These are phyloP conservation scores for Trichoderma semiorbis DNA, from an alignment of 2,329 filamentous ascomycete genomes.

Conservation along the genomic window DNA sequence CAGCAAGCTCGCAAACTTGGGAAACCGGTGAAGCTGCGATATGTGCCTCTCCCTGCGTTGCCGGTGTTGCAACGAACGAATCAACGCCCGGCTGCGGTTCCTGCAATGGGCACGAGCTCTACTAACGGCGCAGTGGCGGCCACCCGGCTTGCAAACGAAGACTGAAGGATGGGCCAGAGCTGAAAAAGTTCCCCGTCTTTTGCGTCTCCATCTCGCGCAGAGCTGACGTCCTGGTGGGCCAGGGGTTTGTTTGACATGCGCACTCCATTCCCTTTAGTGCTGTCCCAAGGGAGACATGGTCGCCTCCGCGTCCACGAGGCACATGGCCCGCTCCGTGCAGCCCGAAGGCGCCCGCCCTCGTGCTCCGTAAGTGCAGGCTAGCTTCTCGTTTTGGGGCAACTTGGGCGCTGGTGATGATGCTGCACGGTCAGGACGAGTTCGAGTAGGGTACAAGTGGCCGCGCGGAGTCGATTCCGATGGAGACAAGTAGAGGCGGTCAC, in stretches of 20 bases:
- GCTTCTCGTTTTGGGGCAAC: background rate
- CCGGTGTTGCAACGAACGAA: background rate
- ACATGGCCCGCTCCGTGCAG: slow-evolving; percentile 15
- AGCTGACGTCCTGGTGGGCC: slow-evolving; percentile 17
- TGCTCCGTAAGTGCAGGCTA: background rate
- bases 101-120: background rate
- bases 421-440: background rate
- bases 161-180: slow-evolving; percentile 7
- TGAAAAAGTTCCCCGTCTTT: slow-evolving; percentile 15
- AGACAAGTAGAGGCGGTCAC: background rate
- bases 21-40: background rate
- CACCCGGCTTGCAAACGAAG: slow-evolving; percentile 12
- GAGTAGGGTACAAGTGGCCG: background rate
- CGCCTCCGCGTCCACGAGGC: slow-evolving; percentile 16
- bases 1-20: background rate
- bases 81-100: background rate
- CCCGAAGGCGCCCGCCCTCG: slow-evolving; percentile 6
- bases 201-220: background rate
- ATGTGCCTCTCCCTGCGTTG: background rate
- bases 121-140: slow-evolving; percentile 5
- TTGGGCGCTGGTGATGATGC: background rate
- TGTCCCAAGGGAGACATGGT: background rate
- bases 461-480: background rate
- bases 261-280: slow-evolving; percentile 7
- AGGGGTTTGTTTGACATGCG: slow-evolving; percentile 15